A percentile compares a stretch with the other conserved stretches of the same genome.
Conservation (phyloP, 345 rosid genomes). For the Populus simonii region DNA sequence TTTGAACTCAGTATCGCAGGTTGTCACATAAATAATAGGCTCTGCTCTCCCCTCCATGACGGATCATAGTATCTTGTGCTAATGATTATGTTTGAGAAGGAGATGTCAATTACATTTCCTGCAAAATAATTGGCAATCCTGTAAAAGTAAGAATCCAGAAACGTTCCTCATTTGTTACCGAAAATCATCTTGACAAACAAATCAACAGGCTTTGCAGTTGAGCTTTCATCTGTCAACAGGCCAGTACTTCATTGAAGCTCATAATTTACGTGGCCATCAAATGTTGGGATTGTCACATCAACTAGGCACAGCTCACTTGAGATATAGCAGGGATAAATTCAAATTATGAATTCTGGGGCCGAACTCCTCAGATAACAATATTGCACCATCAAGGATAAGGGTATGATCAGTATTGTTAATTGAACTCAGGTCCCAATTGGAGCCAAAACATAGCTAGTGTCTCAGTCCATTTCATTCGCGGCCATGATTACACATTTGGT, state of each 20-base stretch:
- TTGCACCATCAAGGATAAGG: background rate
- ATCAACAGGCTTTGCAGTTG: background rate
- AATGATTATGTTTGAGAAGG: conserved; percentile 82
- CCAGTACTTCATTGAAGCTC: background rate
- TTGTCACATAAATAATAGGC: conserved; percentile 85
- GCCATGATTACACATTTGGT: background rate
- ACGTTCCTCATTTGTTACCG: background rate
- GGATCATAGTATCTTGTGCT: conserved; percentile 83
- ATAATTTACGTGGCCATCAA: background rate
- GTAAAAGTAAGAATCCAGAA: background rate
- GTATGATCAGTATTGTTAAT: background rate
- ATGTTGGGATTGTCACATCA: background rate
- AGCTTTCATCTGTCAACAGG: background rate
- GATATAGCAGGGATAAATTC: background rate
- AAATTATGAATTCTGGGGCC: background rate
- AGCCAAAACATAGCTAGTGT: background rate
- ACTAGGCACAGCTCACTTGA: background rate
- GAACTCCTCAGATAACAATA: background rate
- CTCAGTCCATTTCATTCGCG: background rate
- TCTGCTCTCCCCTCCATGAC: conserved; percentile 95
- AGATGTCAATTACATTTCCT: conserved; percentile 77
- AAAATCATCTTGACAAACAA: background rate
- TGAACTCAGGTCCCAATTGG: background rate
- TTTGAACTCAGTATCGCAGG: conserved; percentile 37
- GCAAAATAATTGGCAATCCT: conserved; percentile 22